These are phyloP conservation scores for Haplosporangium sp. DNA, from an alignment of 371 early-diverging fungal species.

Conservation along the genomic window DNA sequence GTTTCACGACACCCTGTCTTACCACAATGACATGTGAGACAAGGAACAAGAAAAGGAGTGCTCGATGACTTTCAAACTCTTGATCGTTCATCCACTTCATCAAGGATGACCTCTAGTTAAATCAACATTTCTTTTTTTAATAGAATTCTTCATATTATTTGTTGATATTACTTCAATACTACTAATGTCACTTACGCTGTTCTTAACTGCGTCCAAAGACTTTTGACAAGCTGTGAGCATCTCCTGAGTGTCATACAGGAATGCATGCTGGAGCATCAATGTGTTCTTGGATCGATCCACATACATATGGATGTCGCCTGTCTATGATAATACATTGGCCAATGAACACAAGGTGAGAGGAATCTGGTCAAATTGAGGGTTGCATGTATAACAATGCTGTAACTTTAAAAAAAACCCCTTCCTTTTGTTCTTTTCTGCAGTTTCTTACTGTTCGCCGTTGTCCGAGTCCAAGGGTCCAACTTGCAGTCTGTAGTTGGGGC, in stretches of 20 bases:
- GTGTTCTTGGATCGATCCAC: conserved; percentile 34
- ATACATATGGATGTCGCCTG: conserved; percentile 41
- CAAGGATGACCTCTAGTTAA: conserved; percentile 21
- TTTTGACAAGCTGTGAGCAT: conserved; percentile 35
- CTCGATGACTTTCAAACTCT: conserved; percentile 48
- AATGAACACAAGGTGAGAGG: not conserved
- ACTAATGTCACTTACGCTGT: conserved; percentile 25
- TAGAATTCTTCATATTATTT: not conserved
- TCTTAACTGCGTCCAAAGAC: conserved; percentile 18
- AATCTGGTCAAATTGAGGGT: not conserved
- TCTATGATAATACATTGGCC: conserved; percentile 11
- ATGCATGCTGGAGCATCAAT: conserved; percentile 41
- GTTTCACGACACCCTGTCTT: not conserved
- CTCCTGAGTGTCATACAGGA: conserved; percentile 27
- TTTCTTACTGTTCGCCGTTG: conserved; percentile 14
- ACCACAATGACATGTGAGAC: conserved; percentile 48
- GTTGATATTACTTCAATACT: not conserved
- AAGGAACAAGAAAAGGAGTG: conserved; percentile 41
- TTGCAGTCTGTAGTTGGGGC: not conserved
- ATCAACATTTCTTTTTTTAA: not conserved
- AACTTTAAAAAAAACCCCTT: not conserved
- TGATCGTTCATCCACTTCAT: conserved; percentile 52
- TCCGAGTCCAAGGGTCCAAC: conserved; percentile 14
- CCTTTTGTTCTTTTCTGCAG: not conserved
- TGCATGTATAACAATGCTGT: too few relatives aligned